phyloP scores from a whole-genome alignment of 2,329 filamentous ascomycete species.

The Cladosporium sp. region DNA sequence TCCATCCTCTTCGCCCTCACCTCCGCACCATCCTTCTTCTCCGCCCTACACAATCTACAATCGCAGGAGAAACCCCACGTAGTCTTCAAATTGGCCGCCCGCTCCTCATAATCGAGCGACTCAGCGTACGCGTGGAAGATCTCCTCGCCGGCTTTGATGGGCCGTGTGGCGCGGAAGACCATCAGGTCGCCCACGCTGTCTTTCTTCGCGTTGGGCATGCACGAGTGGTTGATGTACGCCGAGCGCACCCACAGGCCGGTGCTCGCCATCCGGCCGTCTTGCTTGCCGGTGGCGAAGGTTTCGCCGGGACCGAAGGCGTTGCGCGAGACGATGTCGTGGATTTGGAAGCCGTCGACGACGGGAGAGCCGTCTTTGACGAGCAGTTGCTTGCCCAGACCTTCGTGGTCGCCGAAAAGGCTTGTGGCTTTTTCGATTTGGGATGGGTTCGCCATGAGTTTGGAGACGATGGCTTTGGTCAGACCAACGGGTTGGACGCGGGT shows the following conservation, averaged over 20 bases:
- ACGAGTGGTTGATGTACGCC: conserved; percentile 53
- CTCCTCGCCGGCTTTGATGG: conserved; percentile 45
- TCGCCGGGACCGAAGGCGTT: no score
- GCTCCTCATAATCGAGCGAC: conserved; percentile 11
- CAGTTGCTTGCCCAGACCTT: no score
- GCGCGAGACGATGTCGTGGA: no score
- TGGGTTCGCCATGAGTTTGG: background rate
- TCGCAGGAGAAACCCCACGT: conserved; percentile 21
- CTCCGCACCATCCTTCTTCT: conserved; percentile 16
- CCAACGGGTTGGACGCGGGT: background rate
- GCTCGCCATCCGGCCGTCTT: background rate
- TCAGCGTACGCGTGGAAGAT: conserved; percentile 30
- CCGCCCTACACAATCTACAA: conserved; percentile 18
- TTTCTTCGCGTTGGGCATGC: conserved; percentile 43
- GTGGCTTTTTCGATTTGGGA: conserved; percentile 13
- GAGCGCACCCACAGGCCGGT: conserved; percentile 47
- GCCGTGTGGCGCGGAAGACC: conserved; percentile 45
- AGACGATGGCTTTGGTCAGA: background rate
- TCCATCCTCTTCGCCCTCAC: conserved; percentile 16
- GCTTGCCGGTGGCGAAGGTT: no score
- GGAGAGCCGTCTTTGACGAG: no score
- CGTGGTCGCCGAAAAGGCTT: background rate
- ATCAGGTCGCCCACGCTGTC: conserved; percentile 54
- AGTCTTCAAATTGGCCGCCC: conserved; percentile 13
- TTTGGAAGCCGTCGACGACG: no score